Evolutionary conservation across 2,329 filamentous ascomycete genomes (phyloP), one percentile per base, ranked within the genome.

Genomic region (Colletotrichum eremochloae): DNA sequence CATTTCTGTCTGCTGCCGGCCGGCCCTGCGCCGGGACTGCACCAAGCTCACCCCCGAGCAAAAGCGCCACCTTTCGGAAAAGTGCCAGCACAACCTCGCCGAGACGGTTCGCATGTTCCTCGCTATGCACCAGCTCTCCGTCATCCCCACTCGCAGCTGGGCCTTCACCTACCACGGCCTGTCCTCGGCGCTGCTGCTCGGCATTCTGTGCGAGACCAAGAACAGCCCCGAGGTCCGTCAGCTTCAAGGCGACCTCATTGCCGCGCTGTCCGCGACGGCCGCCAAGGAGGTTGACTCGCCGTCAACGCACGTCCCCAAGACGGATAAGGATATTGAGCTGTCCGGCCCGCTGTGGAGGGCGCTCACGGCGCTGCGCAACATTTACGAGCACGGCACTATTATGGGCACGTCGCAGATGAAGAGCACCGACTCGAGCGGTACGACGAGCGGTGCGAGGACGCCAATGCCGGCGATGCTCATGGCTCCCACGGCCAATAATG

Each of bases 91-190:
- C 20, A 91, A 91, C 76, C 82, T 92, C 36, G 88, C 88, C 7
- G 89, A 92, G 77, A 92, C 90, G 15, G 90, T 92, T 14, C 86
- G 89, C 52, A 92, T 92, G 90, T 92, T 92, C 77, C 82, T 92
- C 31, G 88, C 90, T 20, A 92, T 92, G 90, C 90, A 92, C 78
- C 90, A 91, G 74, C 81, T 92, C 40, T 91, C 89, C 2, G 88
- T 90, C 11, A 91, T 92, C 58, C 90, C 90, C 1, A 92, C 90
- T 0, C 84, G 90, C 36, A 91, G 89, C 68, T 92, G 90, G 90
- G 90, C 90, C 0, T 92, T 92, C 73, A 92, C 90, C 0, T 92
- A 92, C 70, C 89, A 92, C 75, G 89, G 90, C 1, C 84, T 92
- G 9, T 92, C 90, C 11, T 92, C 90, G 0, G 90, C 90, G 1